Base-by-base conservation (phyloP, 805 yeast genomes). In the Nakazawaea anatomiae region DNA sequence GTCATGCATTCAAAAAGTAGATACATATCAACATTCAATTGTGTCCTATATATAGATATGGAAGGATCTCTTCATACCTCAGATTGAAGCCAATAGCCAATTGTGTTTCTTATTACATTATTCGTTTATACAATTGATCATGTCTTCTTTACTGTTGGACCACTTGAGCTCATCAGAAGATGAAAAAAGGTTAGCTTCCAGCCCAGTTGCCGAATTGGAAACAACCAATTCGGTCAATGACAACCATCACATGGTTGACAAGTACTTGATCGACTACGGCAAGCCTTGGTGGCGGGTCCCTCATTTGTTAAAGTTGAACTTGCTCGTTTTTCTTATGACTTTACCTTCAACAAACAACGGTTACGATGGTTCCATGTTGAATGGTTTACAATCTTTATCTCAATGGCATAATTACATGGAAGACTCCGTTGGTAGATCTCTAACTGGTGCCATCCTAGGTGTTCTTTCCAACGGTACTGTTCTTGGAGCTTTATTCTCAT, bases 261-360 rank as follows among this genome's bases (percentile, higher is more conserved):
- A 45, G 31, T 50, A 46, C n/a, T 30, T 50, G 39, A 31, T 46
- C 47, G 55, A 62, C 32, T 60, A 62, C 51, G 65, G 61, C 11
- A 61, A 59, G 43, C 56, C 63, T 8, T 71, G 74, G 74, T 61
- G 51, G 53, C 55, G 55, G 30, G 70, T 69, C n/a, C 65, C 67
- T 8, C 75, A 74, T 56, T 60, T 76, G 51, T 41, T 65, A 2
- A 48, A 54, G 36, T 63, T 77, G 54, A 66, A 69, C 53, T 55
- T 63, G 44, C 59, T 64, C 4, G 59, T 76, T 12, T 63, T 71
- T 44, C 57, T 73, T 28, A 61, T 73, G 44, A 69, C 79, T 27
- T 61, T 76, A 42, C 66, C 77, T 14, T 70, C 79, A n/a, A 71
- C 79, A 46, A 75, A 73, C 55, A 71, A 68, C 44, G 77, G 78